phyloP scores from a whole-genome alignment of 345 rosid genomes.

The Erucastrum elatum region DNA sequence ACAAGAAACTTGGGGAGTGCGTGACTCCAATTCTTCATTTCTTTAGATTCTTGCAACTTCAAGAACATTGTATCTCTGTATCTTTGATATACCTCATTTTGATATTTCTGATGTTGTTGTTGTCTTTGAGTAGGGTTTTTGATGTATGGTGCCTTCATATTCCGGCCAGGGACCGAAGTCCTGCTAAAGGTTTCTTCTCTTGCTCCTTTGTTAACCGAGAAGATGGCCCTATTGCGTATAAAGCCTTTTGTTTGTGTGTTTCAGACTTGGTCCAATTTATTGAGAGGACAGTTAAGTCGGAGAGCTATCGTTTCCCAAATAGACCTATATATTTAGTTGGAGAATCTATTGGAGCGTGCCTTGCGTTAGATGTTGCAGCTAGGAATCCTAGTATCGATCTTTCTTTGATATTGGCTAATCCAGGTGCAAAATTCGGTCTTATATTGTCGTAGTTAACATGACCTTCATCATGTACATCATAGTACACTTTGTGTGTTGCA shows the following conservation, averaged over 20 bases:
- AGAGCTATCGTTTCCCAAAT: constrained; percentile 39
- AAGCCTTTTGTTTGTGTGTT: not conserved
- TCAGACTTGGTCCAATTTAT: constrained; percentile 56
- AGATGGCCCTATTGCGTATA: not conserved
- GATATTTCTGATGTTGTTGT: not conserved
- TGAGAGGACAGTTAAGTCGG: constrained; percentile 48
- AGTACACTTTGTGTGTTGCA: constrained; percentile 22
- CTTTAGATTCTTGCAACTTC: not conserved
- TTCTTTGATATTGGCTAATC: constrained; percentile 55
- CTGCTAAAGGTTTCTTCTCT: constrained; percentile 45
- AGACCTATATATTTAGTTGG: constrained; percentile 66
- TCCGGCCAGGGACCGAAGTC: constrained; percentile 59
- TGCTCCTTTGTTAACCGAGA: constrained; percentile 3
- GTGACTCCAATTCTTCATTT: constrained; percentile 14
- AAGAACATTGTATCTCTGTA: not conserved
- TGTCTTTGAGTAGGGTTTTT: constrained; percentile 50
- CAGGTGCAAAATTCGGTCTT: constrained; percentile 41
- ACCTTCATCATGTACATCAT: not conserved
- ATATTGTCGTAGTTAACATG: not conserved
- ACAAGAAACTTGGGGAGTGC: constrained; percentile 59
- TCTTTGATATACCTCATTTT: not conserved
- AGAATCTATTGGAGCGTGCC: constrained; percentile 61
- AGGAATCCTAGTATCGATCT: constrained; percentile 54
- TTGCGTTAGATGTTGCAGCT: constrained; percentile 36
- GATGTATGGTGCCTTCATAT: constrained; percentile 35